Percentiles rank a stretch among this genome's conserved stretches.
Evolutionary conservation across 306 rosid species (phyloP).

Genomic region (Pyrus pyrifolia): DNA sequence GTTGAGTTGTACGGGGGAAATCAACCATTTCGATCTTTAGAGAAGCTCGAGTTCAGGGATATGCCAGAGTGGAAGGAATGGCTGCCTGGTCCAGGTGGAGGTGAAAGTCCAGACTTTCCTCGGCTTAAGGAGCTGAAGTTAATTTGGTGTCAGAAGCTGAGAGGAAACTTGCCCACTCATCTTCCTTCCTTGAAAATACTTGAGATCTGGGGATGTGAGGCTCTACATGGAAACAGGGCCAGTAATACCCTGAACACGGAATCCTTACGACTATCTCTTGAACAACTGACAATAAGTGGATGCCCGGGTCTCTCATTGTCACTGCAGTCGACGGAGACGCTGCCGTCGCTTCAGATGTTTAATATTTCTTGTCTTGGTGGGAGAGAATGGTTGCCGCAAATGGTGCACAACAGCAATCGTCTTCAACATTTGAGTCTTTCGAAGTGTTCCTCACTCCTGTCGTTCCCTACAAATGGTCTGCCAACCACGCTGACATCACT

Average conservation of each 20-base stretch:
- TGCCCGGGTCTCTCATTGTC: background rate
- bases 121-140: background rate
- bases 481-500: background rate
- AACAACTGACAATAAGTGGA: background rate
- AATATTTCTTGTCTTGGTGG: too few species aligned
- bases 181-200: background rate
- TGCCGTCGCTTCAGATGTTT: background rate
- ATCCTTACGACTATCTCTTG: background rate
- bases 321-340: background rate
- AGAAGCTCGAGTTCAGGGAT: background rate
- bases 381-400: background rate
- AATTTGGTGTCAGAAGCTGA: background rate
- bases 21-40: background rate
- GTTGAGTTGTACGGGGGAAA: background rate
- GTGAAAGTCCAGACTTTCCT: background rate
- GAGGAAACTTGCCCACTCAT: background rate
- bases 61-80: constrained; percentile 4
- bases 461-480: background rate
- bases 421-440: background rate
- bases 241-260: background rate
- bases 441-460: background rate
- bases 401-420: background rate
- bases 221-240: background rate
- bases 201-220: accelerated
- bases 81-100: background rate